Conservation (phyloP, 768 basidiomycete genomes). For the Lentinula sp. region DNA sequence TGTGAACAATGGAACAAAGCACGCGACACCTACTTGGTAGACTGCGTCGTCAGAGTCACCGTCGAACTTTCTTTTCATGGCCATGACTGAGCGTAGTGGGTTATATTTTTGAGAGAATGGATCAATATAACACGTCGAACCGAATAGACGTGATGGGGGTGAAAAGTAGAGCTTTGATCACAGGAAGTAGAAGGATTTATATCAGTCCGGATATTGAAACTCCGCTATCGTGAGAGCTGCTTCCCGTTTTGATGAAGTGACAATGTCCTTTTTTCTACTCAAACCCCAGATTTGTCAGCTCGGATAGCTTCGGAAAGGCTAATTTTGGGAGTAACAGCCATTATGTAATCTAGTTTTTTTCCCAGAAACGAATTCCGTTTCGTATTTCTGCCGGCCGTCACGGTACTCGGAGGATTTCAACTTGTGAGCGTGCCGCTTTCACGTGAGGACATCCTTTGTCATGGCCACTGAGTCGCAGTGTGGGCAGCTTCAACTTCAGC, state of each 20-base stretch:
- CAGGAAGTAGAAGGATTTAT: constrained; percentile 20
- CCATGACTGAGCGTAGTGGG: constrained; percentile 34
- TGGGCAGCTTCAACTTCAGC: not conserved
- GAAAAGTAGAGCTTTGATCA: constrained; percentile 1
- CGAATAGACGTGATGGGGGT: constrained; percentile 12
- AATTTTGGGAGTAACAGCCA: not conserved
- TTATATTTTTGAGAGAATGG: not conserved
- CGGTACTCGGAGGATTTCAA: not conserved
- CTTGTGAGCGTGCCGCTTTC: not conserved
- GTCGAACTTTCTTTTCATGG: constrained; percentile 73
- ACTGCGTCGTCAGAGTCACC: constrained; percentile 47
- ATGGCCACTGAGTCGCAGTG: not conserved
- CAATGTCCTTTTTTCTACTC: not conserved
- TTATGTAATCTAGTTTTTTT: not conserved
- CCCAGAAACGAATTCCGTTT: too few species aligned
- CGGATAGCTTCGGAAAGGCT: not conserved
- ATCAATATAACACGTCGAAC: constrained; percentile 10
- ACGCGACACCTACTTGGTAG: constrained; percentile 34
- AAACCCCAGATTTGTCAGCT: not conserved
- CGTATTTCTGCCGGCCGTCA: not conserved
- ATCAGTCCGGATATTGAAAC: constrained; percentile 11
- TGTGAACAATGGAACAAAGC: not conserved
- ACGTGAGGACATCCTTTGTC: not conserved
- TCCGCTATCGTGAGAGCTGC: not conserved
- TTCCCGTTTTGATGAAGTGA: not conserved